Percentiles rank a stretch among this genome's conserved stretches.
phyloP scores from a whole-genome alignment of 345 rosid species.

The Camelina hispida region DNA sequence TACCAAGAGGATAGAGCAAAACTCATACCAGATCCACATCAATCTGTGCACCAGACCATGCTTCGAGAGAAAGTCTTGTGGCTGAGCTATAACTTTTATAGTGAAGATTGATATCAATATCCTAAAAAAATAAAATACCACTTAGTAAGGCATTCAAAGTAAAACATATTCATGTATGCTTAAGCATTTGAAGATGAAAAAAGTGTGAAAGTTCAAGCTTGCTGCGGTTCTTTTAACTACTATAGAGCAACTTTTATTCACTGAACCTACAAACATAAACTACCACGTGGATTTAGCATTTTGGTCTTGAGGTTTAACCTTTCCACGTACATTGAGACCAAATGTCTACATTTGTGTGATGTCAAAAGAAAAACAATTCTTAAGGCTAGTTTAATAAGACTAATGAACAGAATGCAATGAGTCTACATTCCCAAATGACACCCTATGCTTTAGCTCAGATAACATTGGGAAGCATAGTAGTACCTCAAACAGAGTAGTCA shows the following conservation, averaged over 20 bases:
- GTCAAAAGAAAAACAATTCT: neutral
- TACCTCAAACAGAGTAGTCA: conserved; percentile 80
- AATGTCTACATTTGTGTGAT: conserved; percentile 1
- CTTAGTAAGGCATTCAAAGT: conserved; percentile 17
- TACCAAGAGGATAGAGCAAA: conserved; percentile 10
- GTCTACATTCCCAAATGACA: conserved; percentile 3
- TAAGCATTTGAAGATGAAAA: conserved; percentile 5
- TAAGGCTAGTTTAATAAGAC: conserved; percentile 5
- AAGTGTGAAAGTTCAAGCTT: neutral
- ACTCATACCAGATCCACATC: conserved; percentile 84
- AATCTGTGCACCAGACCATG: conserved; percentile 85
- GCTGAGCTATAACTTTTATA: conserved; percentile 69
- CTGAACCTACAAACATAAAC: neutral
- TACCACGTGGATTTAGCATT: neutral
- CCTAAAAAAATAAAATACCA: conserved; percentile 53
- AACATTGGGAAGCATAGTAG: conserved; percentile 24
- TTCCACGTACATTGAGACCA: conserved; percentile 14
- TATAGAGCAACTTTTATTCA: neutral
- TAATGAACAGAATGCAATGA: neutral
- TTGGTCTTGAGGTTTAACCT: conserved; percentile 5
- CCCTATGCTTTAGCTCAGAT: neutral
- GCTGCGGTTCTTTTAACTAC: conserved; percentile 1
- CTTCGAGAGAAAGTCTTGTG: conserved; percentile 80
- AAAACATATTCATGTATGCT: conserved; percentile 24
- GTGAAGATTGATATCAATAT: conserved; percentile 67